These are phyloP conservation scores for Rhododendron mucronatum DNA, from an alignment of 148 eudicot species.

Conservation along the genomic window DNA sequence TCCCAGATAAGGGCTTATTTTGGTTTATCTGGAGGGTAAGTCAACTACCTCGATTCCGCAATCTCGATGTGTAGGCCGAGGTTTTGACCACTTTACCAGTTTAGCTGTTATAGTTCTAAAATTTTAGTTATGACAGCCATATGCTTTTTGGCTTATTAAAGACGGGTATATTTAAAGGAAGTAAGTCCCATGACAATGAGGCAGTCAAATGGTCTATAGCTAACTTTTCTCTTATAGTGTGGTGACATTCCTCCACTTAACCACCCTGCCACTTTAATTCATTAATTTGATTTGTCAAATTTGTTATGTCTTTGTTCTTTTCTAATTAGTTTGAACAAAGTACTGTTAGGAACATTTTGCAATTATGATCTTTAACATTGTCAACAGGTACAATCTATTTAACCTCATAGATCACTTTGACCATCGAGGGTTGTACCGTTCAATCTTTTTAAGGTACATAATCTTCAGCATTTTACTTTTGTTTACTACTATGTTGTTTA, in stretches of 20 bases:
- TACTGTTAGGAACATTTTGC: not conserved
- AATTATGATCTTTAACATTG: constrained; percentile 3
- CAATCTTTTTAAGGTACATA: constrained; percentile 65
- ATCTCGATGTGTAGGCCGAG: not conserved
- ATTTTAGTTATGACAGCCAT: not conserved
- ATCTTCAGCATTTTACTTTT: not conserved
- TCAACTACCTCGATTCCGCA: not conserved
- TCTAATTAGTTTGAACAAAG: not conserved
- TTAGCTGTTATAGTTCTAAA: not conserved
- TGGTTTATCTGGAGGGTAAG: constrained; percentile 97
- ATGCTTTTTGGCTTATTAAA: not conserved
- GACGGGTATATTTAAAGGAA: not conserved
- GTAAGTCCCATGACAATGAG: not conserved
- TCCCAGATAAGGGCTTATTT: constrained; percentile 85
- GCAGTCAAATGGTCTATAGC: not conserved
- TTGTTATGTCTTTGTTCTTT: too few species aligned
- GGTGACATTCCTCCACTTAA: not conserved
- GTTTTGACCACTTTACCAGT: not conserved
- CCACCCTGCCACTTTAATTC: not conserved
- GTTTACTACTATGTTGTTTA: not conserved
- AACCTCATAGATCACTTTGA: constrained; percentile 83
- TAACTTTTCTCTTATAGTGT: not conserved
- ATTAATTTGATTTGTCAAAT: not conserved
- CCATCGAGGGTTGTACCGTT: constrained; percentile 75
- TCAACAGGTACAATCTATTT: constrained; percentile 73